These are phyloP conservation scores for Dipteronia sinensis DNA, from an alignment of 345 rosid species.

Conservation along the genomic window DNA sequence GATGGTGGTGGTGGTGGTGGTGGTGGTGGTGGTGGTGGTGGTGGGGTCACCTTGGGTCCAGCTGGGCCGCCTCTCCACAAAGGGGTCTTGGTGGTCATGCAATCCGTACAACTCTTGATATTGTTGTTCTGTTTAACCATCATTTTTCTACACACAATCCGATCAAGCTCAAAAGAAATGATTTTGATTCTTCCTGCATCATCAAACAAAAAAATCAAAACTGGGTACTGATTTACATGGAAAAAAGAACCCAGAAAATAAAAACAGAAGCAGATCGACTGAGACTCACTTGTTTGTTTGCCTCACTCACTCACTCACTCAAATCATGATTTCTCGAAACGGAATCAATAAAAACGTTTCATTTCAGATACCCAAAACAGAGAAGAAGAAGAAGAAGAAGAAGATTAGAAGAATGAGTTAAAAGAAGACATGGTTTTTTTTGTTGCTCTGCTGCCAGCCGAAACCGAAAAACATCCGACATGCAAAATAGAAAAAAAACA, in stretches of 20 bases:
- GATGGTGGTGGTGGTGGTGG: background rate
- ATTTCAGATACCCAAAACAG: background rate
- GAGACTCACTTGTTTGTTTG: background rate
- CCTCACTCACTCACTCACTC: constrained; percentile 14
- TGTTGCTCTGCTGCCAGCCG: background rate
- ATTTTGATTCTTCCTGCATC: constrained; percentile 1
- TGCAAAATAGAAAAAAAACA: background rate
- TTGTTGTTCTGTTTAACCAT: background rate
- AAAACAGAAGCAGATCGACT: no score
- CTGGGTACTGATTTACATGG: background rate
- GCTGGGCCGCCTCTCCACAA: constrained; percentile 92
- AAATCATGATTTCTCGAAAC: background rate
- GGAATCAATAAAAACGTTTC: background rate
- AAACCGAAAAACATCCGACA: constrained; percentile 3
- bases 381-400: background rate
- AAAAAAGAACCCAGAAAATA: background rate
- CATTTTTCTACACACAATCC: constrained; percentile 15
- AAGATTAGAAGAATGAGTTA: background rate
- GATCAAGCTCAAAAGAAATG: background rate
- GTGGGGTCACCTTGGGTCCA: constrained; percentile 71
- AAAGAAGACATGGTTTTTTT: background rate
- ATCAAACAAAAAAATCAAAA: background rate
- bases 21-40: background rate
- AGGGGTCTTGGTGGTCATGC: constrained; percentile 83
- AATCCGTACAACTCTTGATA: constrained; percentile 56